Evolutionary conservation across 805 yeast genomes (phyloP).

Genomic region (Candida wancherniae): DNA sequence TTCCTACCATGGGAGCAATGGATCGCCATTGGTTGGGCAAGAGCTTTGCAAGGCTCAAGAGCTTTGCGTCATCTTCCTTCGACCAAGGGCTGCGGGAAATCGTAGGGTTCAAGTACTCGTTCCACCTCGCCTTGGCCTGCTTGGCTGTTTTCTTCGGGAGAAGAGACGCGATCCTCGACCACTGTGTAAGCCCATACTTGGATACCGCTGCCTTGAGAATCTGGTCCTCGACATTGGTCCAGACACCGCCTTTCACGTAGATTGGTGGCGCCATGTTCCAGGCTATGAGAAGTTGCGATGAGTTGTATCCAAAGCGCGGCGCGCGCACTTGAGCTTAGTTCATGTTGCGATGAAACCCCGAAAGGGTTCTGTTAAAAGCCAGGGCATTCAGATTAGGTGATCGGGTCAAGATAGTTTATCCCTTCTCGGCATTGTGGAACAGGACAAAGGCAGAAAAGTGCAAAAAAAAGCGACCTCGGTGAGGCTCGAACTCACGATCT

Average conservation of each 20-base stretch:
- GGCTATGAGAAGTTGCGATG: not conserved
- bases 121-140: constrained; percentile 93
- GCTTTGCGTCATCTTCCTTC: constrained; percentile 66
- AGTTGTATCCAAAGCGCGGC: too few species aligned
- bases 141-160: constrained; percentile 80
- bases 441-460: not conserved
- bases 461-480: constrained; percentile 24
- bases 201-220: constrained; percentile 85
- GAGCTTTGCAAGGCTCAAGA: constrained; percentile 59
- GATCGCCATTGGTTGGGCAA: constrained; percentile 95
- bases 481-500: constrained; percentile 32
- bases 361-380: too few species aligned
- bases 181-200: constrained; percentile 89
- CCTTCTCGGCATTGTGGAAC: too few species aligned
- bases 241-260: constrained; percentile 81
- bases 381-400: too few species aligned
- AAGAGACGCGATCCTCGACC: constrained; percentile 89
- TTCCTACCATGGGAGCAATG: constrained; percentile 71
- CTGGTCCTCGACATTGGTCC: constrained; percentile 86
- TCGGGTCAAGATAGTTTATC: too few species aligned
- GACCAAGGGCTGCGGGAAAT: constrained; percentile 66
- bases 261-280: constrained; percentile 42
- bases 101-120: constrained; percentile 76
- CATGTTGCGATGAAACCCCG: too few species aligned
- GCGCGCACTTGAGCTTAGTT: too few species aligned